Base-by-base conservation (phyloP, 768 basidiomycete genomes). In the Agaricus bisporus region DNA sequence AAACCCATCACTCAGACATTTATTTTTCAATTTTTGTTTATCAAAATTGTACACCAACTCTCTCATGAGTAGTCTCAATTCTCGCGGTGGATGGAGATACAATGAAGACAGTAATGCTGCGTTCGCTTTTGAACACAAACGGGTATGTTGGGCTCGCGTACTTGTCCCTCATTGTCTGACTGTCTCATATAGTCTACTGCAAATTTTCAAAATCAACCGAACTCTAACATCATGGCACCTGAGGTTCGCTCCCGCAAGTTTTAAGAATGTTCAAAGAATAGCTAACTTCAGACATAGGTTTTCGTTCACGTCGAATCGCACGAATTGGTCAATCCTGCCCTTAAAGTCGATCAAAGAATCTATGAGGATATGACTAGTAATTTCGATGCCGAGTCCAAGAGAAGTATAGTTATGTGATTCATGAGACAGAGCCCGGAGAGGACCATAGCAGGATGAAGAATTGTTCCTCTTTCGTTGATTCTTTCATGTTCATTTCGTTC, bases 31-130 rank as follows among this genome's bases (percentile, higher is more conserved):
- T 60, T 65, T 73, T 48, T 66, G 67, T 5, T 66, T 73, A 15
- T 66, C 70, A 36, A 74, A 74, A 59, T 63, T 76, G 7, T 72
- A 73, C 60, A 71, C 72, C 26, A 74, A 73, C 59, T 69, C 69
- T 1, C 63, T 74, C 36, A 65, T 76, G 68, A 73, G 73, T 44
- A 70, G 61, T 22, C 60, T 73, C 48, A 71, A 73, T 41, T 63
- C 67, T 11, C 58, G 69, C 17, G 59, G 60, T 22, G 65, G 66
- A 28, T 72, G 69, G 71, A 60, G 61, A 17, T 58, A 60, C 29
- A 45, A 41, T 36, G 52, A 53, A 10, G 52, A 53, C 10, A 53
- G 29, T 26, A 42, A 55, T 17, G 18, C 25, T 17, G 17, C 49
- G 4, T 25, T 41, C 28, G 26, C 44, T 10, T 53, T 22, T 9